Base-by-base conservation (phyloP, 2,329 filamentous ascomycete species). In the Apiospora marii region DNA sequence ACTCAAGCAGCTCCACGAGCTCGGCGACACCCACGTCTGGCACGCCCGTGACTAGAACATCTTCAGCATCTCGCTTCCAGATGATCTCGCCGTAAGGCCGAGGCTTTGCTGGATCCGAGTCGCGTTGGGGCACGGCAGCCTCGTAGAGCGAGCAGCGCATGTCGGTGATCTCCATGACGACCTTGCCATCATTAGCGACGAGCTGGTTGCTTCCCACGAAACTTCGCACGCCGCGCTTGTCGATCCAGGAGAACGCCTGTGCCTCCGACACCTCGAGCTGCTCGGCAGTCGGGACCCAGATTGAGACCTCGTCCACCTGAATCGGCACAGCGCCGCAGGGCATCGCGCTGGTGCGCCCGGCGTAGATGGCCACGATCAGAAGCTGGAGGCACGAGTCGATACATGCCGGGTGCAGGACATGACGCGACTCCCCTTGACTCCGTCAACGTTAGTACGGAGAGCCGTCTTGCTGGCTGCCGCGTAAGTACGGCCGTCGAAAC, bases 361-460 rank as follows among this genome's bases (percentile, higher is more conserved):
- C 75, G 46, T 81, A 75, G 48, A 81, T 77, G n/a, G 80, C 76
- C 1, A 76, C 77, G 51, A 81, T 81, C 14, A 76, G 73, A 8
- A 83, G 77, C 61, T 84, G 83, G 4, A 84, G 73, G 24, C 73
- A 74, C n/a, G 77, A 77, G 73, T 86, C 84, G 19, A 86, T 78
- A 19, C 78, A 77, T 0, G 82, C 76, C 0, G 85, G 84, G 72
- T 86, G 84, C 24, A 86, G 73, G 14, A 80, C 73, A 51, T 84
- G 80, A 0, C 81, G 79, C 1, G 82, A 83, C 74, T 87, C 84
- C 24, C 79, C 34, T 24, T 49, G n/a, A 69, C 48, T 53, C 70
- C 70, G 24, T 74, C 75, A 49, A 69, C 70, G 1, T 61, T 14
- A 22, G 72, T 68, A 69, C 74, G 78, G 74, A 77, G 72, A 27